Base-by-base conservation (phyloP, 2,329 filamentous ascomycete genomes). In the Cladosporium sp. region DNA sequence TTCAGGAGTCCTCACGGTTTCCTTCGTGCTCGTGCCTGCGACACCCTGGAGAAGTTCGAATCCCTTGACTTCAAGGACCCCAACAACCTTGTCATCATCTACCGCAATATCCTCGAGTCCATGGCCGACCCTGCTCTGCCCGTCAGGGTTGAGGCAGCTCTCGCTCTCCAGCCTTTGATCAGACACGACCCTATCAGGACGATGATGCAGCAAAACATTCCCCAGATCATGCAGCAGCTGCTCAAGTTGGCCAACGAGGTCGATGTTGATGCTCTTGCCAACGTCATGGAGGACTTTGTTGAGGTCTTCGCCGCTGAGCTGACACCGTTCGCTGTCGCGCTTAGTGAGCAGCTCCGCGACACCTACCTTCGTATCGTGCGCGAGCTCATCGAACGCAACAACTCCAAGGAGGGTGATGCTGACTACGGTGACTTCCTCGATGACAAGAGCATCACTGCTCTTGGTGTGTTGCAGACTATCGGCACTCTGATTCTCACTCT, bases 251-350 rank as follows among this genome's bases (percentile, higher is more conserved):
- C 95, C 32, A 99, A 99, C 76, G 95, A 99, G 80, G 95, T 96
- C 66, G 95, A 99, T 76, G 94, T 99, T 58, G 95, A 99, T 78
- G 93, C 95, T 5, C 84, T 99, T 49, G 94, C 95, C 26, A 98
- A 98, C 75, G 95, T 99, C 47, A 99, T 99, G 95, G 95, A 99
- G 80, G 95, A 99, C 76, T 99, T 99, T 76, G 95, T 99, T 55
- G 95, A 99, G 79, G 93, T 98, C 2, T 99, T 99, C 76, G 94
- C 95, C n/a, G 87, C 92, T 2, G 95, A 99, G 78, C 86, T 99
- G 57, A 98, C 95, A 6, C 95, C 95, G 3, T 99, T 99, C 74
- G 95, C 95, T 12, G 94, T 99, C 36, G 95, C 95, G 4, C 84
- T 99, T 4, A 97, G 93, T 75, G 93, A 98, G 80, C 95, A 99